Percentiles rank a stretch among this genome's conserved stretches.
These are phyloP conservation scores for Diospyros kaki DNA, from an alignment of 148 eudicot species.

Conservation along the genomic window DNA sequence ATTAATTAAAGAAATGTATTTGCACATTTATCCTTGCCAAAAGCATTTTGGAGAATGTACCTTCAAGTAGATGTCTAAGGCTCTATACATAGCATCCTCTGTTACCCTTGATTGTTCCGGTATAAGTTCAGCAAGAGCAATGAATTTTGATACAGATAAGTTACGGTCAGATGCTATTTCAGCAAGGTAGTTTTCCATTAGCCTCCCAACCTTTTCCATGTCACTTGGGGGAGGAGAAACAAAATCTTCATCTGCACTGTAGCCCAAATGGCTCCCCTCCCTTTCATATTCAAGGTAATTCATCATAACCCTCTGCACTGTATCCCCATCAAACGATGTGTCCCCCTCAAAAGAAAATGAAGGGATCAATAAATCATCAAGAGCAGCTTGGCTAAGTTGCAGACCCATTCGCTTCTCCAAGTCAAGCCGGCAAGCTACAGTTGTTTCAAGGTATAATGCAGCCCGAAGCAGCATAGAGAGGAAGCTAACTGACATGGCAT, in stretches of 20 bases:
- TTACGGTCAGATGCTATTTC: slow-evolving; percentile 83
- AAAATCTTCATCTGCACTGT: slow-evolving; percentile 31
- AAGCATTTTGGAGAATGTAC: slow-evolving; percentile 27
- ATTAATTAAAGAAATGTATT: no score
- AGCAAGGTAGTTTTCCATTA: slow-evolving; percentile 76
- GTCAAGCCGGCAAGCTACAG: slow-evolving; percentile 86
- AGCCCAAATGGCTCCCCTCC: slow-evolving; percentile 33
- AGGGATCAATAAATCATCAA: slow-evolving; percentile 87
- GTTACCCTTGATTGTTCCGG: slow-evolving; percentile 71
- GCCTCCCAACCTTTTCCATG: slow-evolving; percentile 63
- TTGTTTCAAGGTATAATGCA: slow-evolving; percentile 74
- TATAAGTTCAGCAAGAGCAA: slow-evolving; percentile 63
- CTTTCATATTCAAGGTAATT: slow-evolving; percentile 56
- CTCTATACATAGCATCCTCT: slow-evolving; percentile 90
- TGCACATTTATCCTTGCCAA: no score
- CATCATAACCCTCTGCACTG: slow-evolving; percentile 66
- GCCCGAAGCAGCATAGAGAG: slow-evolving; percentile 84
- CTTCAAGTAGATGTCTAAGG: slow-evolving; percentile 86
- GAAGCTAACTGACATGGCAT: slow-evolving; percentile 75
- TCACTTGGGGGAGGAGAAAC: slow-evolving; percentile 37
- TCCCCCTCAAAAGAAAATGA: slow-evolving; percentile 72
- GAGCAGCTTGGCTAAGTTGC: slow-evolving; percentile 77
- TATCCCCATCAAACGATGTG: slow-evolving; percentile 80
- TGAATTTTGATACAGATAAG: slow-evolving; percentile 58
- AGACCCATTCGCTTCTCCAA: slow-evolving; percentile 82